phyloP scores from a whole-genome alignment of 208 protist species.

The Trypanosomatidae sp. region DNA sequence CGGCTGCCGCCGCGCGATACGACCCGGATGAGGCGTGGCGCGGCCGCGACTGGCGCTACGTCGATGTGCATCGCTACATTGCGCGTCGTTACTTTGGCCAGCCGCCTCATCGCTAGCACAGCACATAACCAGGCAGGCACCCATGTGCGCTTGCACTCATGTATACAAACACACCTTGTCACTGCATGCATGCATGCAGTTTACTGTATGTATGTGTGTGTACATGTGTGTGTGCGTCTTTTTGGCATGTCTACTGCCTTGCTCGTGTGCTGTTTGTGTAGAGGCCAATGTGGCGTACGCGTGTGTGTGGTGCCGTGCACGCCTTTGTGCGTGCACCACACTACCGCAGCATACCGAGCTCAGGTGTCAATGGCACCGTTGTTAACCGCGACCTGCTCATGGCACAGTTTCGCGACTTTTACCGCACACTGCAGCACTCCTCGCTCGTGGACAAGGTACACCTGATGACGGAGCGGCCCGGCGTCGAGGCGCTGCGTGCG shows the following conservation, averaged over 20 bases:
- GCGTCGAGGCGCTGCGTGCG: slow-evolving; percentile 59
- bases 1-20: background rate
- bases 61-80: slow-evolving; percentile 76
- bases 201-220: slow-evolving; percentile 1
- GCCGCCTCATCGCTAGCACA: slow-evolving; percentile 24
- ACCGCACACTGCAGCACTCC: slow-evolving; percentile 75
- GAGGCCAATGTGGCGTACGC: slow-evolving; percentile 9
- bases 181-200: background rate
- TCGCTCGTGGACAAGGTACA: slow-evolving; percentile 84
- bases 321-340: slow-evolving; percentile 82
- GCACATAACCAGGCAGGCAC: slow-evolving; percentile 16
- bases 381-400: slow-evolving; percentile 83
- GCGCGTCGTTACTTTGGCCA: slow-evolving; percentile 46
- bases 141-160: background rate
- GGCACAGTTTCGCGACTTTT: slow-evolving; percentile 85
- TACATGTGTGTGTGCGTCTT: slow-evolving; percentile 1
- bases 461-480: slow-evolving; percentile 71
- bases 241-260: background rate
- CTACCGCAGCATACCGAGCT: slow-evolving; percentile 63
- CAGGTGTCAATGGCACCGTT: slow-evolving; percentile 74
- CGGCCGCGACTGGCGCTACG: slow-evolving; percentile 42
- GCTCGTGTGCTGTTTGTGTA: background rate
- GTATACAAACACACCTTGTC: background rate
- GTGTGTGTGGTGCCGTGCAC: slow-evolving; percentile 25
- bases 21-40: slow-evolving; percentile 29